A percentile compares a stretch with the other conserved stretches of the same genome.
phyloP scores from a whole-genome alignment of 768 basidiomycete species.

The Amanita jacksonii region DNA sequence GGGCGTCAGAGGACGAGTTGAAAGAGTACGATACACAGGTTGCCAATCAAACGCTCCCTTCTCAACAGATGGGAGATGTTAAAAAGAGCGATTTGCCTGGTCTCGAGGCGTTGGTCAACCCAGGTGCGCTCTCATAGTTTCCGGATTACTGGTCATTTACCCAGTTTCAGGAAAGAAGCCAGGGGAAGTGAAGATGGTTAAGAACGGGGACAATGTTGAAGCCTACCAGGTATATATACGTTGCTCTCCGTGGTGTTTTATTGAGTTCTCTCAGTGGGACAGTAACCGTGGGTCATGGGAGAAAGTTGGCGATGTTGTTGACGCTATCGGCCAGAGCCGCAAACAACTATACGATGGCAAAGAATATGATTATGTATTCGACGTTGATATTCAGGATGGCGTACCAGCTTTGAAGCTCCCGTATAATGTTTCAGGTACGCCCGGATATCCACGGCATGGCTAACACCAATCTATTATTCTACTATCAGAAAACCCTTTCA shows the following conservation, averaged over 20 bases:
- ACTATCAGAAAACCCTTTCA: conserved; percentile 81
- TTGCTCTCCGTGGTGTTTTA: not conserved
- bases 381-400: conserved; percentile 92
- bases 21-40: conserved; percentile 69
- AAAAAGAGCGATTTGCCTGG: conserved; percentile 88
- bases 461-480: not conserved
- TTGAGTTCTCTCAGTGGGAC: conserved; percentile 61
- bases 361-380: conserved; percentile 99
- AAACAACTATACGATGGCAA: conserved; percentile 89
- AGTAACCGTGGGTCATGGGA: conserved; percentile 61
- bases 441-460: not conserved
- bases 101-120: conserved; percentile 61
- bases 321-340: conserved; percentile 83
- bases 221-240: conserved; percentile 69
- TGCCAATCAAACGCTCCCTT: conserved; percentile 68
- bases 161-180: conserved; percentile 66
- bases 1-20: conserved; percentile 54
- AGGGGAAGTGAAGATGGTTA: conserved; percentile 91
- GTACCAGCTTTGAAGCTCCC: conserved; percentile 89
- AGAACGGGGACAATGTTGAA: conserved; percentile 70
- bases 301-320: conserved; percentile 93
- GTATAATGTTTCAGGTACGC: conserved; percentile 76
- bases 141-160: conserved; percentile 1
- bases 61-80: conserved; percentile 86
- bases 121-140: conserved; percentile 41